Conservation (phyloP, 768 basidiomycete genomes). For the Pisolithus marmoratus region DNA sequence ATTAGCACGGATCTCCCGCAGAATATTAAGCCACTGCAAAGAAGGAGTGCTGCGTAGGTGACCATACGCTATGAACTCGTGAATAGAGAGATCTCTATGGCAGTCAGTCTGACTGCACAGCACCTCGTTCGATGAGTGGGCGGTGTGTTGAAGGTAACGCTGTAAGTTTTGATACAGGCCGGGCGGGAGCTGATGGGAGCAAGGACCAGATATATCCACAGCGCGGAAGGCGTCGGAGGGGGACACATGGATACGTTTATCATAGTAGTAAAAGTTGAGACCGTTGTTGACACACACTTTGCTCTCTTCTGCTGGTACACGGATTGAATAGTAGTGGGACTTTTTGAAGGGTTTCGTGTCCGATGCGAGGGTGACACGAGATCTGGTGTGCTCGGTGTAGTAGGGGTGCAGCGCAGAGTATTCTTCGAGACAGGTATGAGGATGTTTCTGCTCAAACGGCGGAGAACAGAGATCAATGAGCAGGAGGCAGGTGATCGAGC, state of each 20-base stretch:
- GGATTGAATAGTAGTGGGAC: constrained; percentile 25
- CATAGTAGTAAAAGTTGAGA: constrained; percentile 25
- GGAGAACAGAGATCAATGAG: constrained; percentile 30
- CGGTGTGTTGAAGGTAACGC: constrained; percentile 29
- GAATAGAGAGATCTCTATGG: constrained; percentile 31
- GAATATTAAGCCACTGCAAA: constrained; percentile 45
- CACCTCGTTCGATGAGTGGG: constrained; percentile 36
- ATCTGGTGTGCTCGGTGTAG: constrained; percentile 2
- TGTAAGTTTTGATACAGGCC: constrained; percentile 32
- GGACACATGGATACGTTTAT: constrained; percentile 10
- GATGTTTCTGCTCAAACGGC: not conserved
- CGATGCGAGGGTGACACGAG: constrained; percentile 34
- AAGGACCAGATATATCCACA: constrained; percentile 12
- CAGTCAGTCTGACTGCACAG: constrained; percentile 39
- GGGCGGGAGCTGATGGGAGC: constrained; percentile 26
- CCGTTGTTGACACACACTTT: constrained; percentile 25
- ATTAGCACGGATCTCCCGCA: constrained; percentile 32
- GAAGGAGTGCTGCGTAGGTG: constrained; percentile 35
- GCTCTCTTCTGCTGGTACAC: constrained; percentile 12
- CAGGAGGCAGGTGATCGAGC: constrained; percentile 32
- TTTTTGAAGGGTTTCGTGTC: constrained; percentile 25
- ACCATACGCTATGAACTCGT: constrained; percentile 38
- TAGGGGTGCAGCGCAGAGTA: not conserved
- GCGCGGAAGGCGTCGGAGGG: constrained; percentile 8
- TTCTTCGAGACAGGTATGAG: not conserved